Conservation (phyloP, 495 filamentous ascomycete species). For the Aspergillus nidulans region DNA sequence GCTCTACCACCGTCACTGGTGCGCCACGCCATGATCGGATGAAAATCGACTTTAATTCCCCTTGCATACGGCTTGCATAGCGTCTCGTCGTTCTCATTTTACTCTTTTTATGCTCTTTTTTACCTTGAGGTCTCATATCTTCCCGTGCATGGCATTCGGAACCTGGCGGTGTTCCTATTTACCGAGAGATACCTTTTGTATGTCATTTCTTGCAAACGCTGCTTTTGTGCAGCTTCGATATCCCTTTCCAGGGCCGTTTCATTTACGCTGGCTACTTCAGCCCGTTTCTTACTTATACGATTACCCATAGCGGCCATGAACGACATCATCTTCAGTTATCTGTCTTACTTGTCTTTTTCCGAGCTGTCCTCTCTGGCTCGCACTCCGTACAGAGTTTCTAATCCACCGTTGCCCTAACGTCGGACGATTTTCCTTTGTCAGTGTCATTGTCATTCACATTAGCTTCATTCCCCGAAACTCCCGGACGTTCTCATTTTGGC, state of each 20-base stretch:
- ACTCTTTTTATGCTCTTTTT: conserved; percentile 15
- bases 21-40: conserved; percentile 59
- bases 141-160: conserved; percentile 43
- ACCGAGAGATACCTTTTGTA: conserved; percentile 44
- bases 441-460: conserved; percentile 18
- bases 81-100: conserved; percentile 27
- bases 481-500: conserved; percentile 18
- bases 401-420: conserved; percentile 20
- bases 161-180: conserved; percentile 41
- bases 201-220: conserved; percentile 24
- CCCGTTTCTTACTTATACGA: conserved; percentile 26
- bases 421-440: conserved; percentile 34
- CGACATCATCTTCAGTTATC: conserved; percentile 8
- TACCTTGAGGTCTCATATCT: conserved; percentile 28
- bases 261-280: conserved; percentile 14
- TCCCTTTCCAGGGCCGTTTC: conserved; percentile 9
- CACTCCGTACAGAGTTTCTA: conserved; percentile 5
- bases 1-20: conserved; percentile 98
- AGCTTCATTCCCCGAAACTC: conserved; percentile 6
- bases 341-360: conserved; percentile 14
- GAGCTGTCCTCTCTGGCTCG: conserved; percentile 13
- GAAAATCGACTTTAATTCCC: conserved; percentile 33
- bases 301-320: conserved; percentile 30
- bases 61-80: conserved; percentile 47
- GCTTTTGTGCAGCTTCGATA: conserved; percentile 9